These are phyloP conservation scores for Wickerhamomyces tratensis DNA, from an alignment of 805 yeast species.

Conservation along the genomic window DNA sequence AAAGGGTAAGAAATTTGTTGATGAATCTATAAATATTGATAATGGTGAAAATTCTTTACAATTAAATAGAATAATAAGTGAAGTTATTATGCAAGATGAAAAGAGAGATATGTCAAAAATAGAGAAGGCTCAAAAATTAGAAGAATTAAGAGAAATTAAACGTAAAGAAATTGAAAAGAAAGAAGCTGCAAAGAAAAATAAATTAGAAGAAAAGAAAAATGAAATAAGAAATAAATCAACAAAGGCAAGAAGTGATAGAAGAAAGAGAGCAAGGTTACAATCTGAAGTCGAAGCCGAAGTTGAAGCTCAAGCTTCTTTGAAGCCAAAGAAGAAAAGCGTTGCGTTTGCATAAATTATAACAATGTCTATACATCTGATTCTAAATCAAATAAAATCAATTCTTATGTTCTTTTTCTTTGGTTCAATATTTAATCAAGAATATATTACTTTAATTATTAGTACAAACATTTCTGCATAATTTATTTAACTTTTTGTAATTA, in stretches of 20 bases:
- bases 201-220: conserved; percentile 65
- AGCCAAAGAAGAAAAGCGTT: conserved; percentile 27
- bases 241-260: conserved; percentile 57
- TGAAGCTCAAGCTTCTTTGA: conserved; percentile 10
- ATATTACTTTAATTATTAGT: too few relatives aligned
- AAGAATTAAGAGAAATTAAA: conserved; percentile 80
- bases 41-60: conserved; percentile 41
- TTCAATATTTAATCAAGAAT: too few relatives aligned
- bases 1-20: conserved; percentile 75
- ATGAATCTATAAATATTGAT: conserved; percentile 25
- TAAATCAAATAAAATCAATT: too few relatives aligned
- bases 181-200: conserved; percentile 59
- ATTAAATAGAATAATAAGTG: conserved; percentile 61
- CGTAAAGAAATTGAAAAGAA: conserved; percentile 80
- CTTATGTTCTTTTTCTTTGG: too few relatives aligned
- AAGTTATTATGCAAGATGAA: conserved; percentile 77
- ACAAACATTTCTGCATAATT: too few relatives aligned
- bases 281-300: neutral
- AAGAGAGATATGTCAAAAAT: conserved; percentile 75
- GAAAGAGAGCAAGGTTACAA: conserved; percentile 37
- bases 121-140: conserved; percentile 82
- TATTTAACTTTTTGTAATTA: too few relatives aligned
- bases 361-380: neutral
- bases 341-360: conserved; percentile 32
- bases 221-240: conserved; percentile 70